Percentiles rank a stretch among this genome's conserved stretches.
These are phyloP conservation scores for Auricularia cornea DNA, from an alignment of 768 basidiomycete species.

Conservation along the genomic window DNA sequence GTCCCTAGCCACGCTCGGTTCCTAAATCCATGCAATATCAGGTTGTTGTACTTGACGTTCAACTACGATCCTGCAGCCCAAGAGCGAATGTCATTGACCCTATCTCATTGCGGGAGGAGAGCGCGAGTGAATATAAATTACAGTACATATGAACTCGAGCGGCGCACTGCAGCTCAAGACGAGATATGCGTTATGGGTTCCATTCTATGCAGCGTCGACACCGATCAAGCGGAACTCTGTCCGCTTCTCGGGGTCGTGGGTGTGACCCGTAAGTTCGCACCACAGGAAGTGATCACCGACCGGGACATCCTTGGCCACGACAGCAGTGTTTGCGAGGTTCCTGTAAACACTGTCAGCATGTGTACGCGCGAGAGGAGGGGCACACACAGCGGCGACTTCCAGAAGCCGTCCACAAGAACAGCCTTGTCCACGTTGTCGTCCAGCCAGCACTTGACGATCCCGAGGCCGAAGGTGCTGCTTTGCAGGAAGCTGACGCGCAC, in stretches of 20 bases:
- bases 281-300: neutral
- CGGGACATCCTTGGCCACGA: neutral
- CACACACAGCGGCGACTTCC: neutral
- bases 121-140: too few species aligned
- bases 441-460: slow-evolving; percentile 1
- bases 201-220: neutral
- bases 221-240: neutral
- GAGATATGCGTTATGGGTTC: too few species aligned
- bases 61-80: too few species aligned
- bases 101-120: too few species aligned
- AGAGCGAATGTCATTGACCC: too few species aligned
- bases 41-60: too few species aligned
- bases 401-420: neutral
- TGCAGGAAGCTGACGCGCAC: neutral
- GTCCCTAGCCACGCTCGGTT: too few species aligned
- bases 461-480: neutral
- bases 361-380: neutral
- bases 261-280: neutral
- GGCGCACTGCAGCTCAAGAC: too few species aligned
- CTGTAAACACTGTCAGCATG: neutral
- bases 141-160: too few species aligned
- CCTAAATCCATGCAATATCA: too few species aligned
- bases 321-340: neutral
- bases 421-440: neutral
- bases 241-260: neutral